Evolutionary conservation across 345 rosid genomes (phyloP).

Genomic region (Lepidium africanum): DNA sequence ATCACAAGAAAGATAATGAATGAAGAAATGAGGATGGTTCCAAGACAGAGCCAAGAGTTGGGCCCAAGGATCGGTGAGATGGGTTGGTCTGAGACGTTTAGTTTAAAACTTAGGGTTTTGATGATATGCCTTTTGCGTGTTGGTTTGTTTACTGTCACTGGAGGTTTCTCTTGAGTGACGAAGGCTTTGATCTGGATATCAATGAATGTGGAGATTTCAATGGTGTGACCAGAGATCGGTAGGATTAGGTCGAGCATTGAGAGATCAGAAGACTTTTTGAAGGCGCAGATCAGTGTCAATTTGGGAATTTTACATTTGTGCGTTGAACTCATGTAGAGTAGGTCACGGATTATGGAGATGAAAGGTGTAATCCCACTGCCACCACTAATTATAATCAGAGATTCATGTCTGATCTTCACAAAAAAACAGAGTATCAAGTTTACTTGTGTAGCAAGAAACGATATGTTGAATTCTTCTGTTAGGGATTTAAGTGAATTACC

Average conservation of each 20-base stretch:
- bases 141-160: conserved; percentile 15
- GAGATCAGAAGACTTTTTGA: conserved; percentile 51
- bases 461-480: background rate
- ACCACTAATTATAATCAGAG: conserved; percentile 68
- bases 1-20: conserved; percentile 47
- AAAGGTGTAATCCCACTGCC: conserved; percentile 81
- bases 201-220: conserved; percentile 21
- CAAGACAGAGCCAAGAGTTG: conserved; percentile 71
- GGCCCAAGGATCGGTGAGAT: conserved; percentile 58
- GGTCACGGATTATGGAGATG: conserved; percentile 60
- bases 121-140: background rate
- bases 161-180: conserved; percentile 46
- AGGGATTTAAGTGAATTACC: conserved; percentile 25
- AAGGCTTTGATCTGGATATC: conserved; percentile 55
- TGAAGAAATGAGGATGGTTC: conserved; percentile 55
- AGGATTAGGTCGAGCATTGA: conserved; percentile 60
- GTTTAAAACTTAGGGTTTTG: conserved; percentile 53
- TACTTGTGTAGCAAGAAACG: background rate
- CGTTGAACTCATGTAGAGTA: conserved; percentile 28
- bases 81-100: conserved; percentile 42
- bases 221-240: conserved; percentile 32
- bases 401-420: conserved; percentile 36
- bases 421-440: background rate
- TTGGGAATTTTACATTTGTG: conserved; percentile 33
- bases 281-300: conserved; percentile 42